Base-by-base conservation (phyloP, 2,329 filamentous ascomycete genomes). In the Cladosporium austrohemisphaericum region DNA sequence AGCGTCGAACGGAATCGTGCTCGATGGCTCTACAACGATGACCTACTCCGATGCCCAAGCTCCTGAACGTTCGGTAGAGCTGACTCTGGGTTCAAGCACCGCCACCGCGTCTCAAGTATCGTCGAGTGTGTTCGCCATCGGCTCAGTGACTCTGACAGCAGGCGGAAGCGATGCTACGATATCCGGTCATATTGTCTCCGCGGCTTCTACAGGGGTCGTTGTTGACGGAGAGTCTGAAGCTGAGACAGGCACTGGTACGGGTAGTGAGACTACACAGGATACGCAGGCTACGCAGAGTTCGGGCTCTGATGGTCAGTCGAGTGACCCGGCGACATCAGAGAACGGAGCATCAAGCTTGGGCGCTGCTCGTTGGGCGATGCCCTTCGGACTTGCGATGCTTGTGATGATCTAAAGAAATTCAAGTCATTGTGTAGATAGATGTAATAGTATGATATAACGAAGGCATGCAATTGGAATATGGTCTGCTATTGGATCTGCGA, bases 121-220 rank as follows among this genome's bases (percentile, higher is more conserved):
- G 4, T 45, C 31, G 3, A 22, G 22, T 19, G 31, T 36, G 4
- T 45, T 35, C 20, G 41, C 31, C 1, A 26, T 45, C n/a, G 41
- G 41, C 18, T 18, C 45, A 10, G 35, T 40, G 28, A 38, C 45
- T 16, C 19, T 48, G 35, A 32, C 35, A 18, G 45, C 35, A 8
- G 45, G 45, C n/a, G 45, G 36, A 23, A 11, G 23, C 2, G 45
- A 26, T 6, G 36, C 36, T 6, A 48, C 45, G 2, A 40, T 40
- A 6, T 40, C 25, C 4, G 45, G 45, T 7, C 35, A 40, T 11
- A 23, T 11, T 4, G 10, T 48, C 6, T 40, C 35, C 25, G 45
- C 35, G 6, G 45, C 18, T 3, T 9, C 19, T 18, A 14, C 35
- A 13, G 45, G 45, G 13, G 31, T 48, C 8, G 18, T 48, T 5